These are phyloP conservation scores for Orbilia quercus DNA, from an alignment of 2,329 filamentous ascomycete species.

Conservation along the genomic window DNA sequence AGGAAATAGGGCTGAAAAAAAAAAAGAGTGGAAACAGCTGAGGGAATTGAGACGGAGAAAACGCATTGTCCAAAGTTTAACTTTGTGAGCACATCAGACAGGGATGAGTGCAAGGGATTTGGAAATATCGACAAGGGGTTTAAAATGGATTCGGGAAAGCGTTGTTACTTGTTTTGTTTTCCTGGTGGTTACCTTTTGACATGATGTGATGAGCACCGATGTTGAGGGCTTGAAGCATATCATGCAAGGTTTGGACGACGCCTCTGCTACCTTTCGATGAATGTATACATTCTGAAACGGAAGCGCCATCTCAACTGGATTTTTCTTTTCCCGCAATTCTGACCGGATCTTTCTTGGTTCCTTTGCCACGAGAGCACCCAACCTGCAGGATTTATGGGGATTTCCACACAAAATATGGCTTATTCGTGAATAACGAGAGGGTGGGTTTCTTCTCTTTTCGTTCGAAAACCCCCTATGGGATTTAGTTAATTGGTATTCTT, in stretches of 20 bases:
- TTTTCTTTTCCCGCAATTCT: conserved; percentile 22
- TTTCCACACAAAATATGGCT: conserved; percentile 11
- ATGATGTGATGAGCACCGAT: conserved; percentile 87
- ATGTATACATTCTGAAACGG: conserved; percentile 54
- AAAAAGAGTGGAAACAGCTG: conserved; percentile 27
- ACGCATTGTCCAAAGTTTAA: conserved; percentile 3
- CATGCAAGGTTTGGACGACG: conserved; percentile 84
- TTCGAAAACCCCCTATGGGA: no score
- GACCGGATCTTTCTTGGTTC: conserved; percentile 20
- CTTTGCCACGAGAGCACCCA: conserved; percentile 28
- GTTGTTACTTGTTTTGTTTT: conserved; percentile 32
- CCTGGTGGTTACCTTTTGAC: conserved; percentile 93
- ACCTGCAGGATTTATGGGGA: conserved; percentile 20
- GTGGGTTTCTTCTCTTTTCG: no score
- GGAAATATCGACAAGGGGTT: conserved; percentile 3
- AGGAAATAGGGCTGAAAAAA: conserved; percentile 51
- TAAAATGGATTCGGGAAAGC: conserved; percentile 46
- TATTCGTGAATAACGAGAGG: conserved; percentile 12
- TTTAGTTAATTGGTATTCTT: no score
- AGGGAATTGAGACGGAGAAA: conserved; percentile 9
- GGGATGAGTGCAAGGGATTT: conserved; percentile 2
- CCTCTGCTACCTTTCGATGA: conserved; percentile 49
- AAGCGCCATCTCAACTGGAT: conserved; percentile 34
- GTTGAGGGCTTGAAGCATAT: conserved; percentile 90
- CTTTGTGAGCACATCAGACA: neutral